phyloP scores from a whole-genome alignment of 441 rosid genomes.

The Arabidopsis lyrata region DNA sequence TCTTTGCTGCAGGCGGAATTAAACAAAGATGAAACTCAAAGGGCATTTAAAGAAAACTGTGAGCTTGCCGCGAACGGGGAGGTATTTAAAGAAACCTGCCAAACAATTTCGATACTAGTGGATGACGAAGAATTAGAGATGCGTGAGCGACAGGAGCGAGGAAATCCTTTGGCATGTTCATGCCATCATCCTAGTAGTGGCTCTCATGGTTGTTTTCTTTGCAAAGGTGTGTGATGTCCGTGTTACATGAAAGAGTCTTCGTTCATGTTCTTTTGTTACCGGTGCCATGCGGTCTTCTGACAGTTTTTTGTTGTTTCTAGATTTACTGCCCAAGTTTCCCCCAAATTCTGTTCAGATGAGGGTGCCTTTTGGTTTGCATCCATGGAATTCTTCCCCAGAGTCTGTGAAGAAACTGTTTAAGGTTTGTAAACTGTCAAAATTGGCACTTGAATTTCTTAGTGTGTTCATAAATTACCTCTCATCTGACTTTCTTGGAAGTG shows the following conservation, averaged over 20 bases:
- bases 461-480: slow-evolving; percentile 29
- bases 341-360: slow-evolving; percentile 85
- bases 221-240: slow-evolving; percentile 70
- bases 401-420: slow-evolving; percentile 88
- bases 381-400: slow-evolving; percentile 84
- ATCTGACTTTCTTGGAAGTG: slow-evolving; percentile 27
- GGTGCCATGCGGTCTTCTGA: slow-evolving; percentile 17
- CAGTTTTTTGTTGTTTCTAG: slow-evolving; percentile 54
- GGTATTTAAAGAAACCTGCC: slow-evolving; percentile 48
- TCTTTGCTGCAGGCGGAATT: slow-evolving; percentile 59
- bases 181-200: slow-evolving; percentile 67
- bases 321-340: slow-evolving; percentile 84
- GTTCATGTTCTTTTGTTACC: slow-evolving; percentile 19
- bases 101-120: slow-evolving; percentile 57
- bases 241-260: slow-evolving; percentile 5
- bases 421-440: slow-evolving; percentile 52
- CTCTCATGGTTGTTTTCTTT: slow-evolving; percentile 67
- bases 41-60: slow-evolving; percentile 61
- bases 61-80: slow-evolving; percentile 66
- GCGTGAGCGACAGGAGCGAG: slow-evolving; percentile 77
- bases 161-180: slow-evolving; percentile 63
- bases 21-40: slow-evolving; percentile 48
- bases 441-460: slow-evolving; percentile 24
- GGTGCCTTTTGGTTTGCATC: slow-evolving; percentile 76
- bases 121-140: slow-evolving; percentile 96